phyloP scores from a whole-genome alignment of 2,329 filamentous ascomycete species.

The Aspergillus sp. region DNA sequence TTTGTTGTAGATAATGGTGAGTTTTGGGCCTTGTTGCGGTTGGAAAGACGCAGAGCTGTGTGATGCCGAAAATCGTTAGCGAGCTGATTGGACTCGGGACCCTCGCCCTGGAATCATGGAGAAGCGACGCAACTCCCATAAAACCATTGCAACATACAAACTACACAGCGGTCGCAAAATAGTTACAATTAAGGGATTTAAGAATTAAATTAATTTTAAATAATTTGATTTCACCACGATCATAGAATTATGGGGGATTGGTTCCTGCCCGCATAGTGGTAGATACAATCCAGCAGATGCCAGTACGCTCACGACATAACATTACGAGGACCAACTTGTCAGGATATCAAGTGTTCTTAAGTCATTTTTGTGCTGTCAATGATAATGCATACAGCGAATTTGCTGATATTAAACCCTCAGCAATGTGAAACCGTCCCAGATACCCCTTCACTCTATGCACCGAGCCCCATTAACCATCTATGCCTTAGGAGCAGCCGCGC shows the following conservation, averaged over 20 bases:
- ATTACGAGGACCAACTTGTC: slow-evolving; percentile 22
- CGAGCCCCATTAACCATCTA: slow-evolving; percentile 41
- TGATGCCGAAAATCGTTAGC: slow-evolving; percentile 48
- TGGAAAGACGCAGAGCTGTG: slow-evolving; percentile 41
- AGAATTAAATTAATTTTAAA: not conserved
- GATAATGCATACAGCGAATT: slow-evolving; percentile 42
- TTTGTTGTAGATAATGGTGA: slow-evolving; percentile 35
- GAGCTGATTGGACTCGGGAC: slow-evolving; percentile 32
- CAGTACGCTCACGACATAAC: slow-evolving; percentile 16
- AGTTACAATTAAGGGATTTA: not conserved
- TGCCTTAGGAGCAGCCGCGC: slow-evolving; percentile 72
- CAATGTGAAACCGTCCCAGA: slow-evolving; percentile 40
- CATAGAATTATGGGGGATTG: slow-evolving; percentile 3
- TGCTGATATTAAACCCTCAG: slow-evolving; percentile 38
- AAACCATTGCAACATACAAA: slow-evolving; percentile 10
- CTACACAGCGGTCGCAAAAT: not conserved
- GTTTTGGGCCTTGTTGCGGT: slow-evolving; percentile 39
- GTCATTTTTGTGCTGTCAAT: slow-evolving; percentile 45
- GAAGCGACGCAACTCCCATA: slow-evolving; percentile 26
- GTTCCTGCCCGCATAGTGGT: slow-evolving; percentile 15
- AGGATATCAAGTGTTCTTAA: slow-evolving; percentile 44
- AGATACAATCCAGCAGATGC: slow-evolving; percentile 16
- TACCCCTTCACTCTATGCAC: slow-evolving; percentile 46
- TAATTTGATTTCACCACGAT: not conserved
- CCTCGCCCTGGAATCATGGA: slow-evolving; percentile 30